Evolutionary conservation across 2,329 filamentous ascomycete species (phyloP).

Genomic region (Rutstroemia sydowiana): DNA sequence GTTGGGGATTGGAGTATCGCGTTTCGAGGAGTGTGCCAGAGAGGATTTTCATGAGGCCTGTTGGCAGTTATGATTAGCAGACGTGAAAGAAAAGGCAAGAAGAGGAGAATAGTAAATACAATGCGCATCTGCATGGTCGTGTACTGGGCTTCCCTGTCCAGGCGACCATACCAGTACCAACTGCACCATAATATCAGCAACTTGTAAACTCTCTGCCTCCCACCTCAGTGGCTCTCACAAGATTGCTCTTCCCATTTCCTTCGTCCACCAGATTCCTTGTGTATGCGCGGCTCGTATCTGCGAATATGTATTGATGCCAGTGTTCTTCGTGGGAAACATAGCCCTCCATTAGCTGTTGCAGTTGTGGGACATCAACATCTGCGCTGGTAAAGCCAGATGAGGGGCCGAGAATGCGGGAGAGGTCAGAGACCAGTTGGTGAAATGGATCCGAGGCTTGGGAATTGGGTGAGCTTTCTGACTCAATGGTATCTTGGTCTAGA

Average conservation of each 20-base stretch:
- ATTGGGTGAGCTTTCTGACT: background rate
- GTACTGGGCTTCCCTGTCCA: constrained; percentile 73
- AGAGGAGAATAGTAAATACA: constrained; percentile 36
- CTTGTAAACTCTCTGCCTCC: background rate
- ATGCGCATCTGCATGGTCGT: constrained; percentile 83
- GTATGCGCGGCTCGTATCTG: constrained; percentile 63
- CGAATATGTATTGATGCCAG: constrained; percentile 70
- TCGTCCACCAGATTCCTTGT: constrained; percentile 86
- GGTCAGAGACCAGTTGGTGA: constrained; percentile 61
- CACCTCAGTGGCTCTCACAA: constrained; percentile 33
- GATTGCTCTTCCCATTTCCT: constrained; percentile 63
- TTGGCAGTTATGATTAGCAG: background rate
- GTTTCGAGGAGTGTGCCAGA: constrained; percentile 75
- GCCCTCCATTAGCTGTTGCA: constrained; percentile 64
- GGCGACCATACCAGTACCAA: constrained; percentile 91
- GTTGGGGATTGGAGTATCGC: constrained; percentile 42
- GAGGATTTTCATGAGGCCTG: constrained; percentile 69
- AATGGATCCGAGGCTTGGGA: constrained; percentile 43
- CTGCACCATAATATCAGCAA: constrained; percentile 38
- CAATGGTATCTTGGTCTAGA: background rate
- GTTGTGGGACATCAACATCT: constrained; percentile 67
- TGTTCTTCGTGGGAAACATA: constrained; percentile 64
- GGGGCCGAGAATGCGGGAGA: constrained; percentile 69
- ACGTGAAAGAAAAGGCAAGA: background rate
- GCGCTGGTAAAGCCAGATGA: constrained; percentile 75